Percentiles rank a stretch among this genome's conserved stretches.
Conservation (phyloP, 2,329 filamentous ascomycete species). For the Penicillium oxalicum region DNA sequence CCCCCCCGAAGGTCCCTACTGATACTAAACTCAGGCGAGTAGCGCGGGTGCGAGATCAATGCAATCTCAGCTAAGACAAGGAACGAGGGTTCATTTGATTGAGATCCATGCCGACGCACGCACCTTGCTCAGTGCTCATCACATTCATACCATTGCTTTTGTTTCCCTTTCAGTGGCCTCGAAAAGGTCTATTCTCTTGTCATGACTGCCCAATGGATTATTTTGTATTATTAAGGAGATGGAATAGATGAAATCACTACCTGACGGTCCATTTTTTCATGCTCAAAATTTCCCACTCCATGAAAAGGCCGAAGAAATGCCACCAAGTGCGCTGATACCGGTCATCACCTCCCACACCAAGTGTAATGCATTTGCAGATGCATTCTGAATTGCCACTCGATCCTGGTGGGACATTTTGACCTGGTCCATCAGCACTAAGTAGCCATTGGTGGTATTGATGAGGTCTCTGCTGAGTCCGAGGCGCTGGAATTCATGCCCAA, state of each 20-base stretch:
- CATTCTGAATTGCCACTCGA: constrained; percentile 10
- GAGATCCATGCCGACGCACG: constrained; percentile 3
- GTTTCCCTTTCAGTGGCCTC: background rate
- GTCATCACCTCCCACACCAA: constrained; percentile 25
- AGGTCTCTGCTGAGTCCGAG: constrained; percentile 8
- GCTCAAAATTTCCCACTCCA: constrained; percentile 7
- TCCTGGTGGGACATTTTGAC: constrained; percentile 11
- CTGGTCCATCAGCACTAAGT: constrained; percentile 13
- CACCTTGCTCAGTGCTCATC: background rate
- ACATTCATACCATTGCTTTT: background rate
- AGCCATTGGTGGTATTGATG: constrained; percentile 12
- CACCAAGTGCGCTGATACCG: constrained; percentile 23
- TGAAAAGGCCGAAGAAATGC: constrained; percentile 16
- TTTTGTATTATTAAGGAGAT: background rate
- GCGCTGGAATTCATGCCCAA: constrained; percentile 25
- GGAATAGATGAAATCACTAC: background rate
- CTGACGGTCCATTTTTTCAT: background rate
- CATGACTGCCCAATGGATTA: no score
- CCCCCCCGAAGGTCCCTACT: background rate
- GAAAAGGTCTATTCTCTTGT: background rate
- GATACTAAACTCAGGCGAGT: background rate
- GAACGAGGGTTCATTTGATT: background rate
- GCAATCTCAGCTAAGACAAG: background rate
- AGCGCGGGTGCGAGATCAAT: background rate
- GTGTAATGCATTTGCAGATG: constrained; percentile 19